Conservation (phyloP, 1,139 yeast species). For the Hansenula anomala region DNA sequence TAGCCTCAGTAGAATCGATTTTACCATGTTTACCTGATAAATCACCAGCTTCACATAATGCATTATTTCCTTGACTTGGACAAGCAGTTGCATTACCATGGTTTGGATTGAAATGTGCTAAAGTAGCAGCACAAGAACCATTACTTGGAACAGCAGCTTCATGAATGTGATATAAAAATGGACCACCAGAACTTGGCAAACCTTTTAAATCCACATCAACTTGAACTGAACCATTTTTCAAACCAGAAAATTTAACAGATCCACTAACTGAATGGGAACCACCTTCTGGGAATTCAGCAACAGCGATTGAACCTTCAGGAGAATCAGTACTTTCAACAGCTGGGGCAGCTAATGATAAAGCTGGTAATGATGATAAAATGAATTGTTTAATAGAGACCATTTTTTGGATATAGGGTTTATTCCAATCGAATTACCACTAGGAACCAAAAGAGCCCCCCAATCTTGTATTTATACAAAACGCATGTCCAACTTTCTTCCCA, state of each 20-base stretch:
- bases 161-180: constrained; percentile 50
- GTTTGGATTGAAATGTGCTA: constrained; percentile 47
- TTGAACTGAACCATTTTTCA: constrained; percentile 34
- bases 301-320: constrained; percentile 39
- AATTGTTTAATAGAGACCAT: constrained; percentile 3
- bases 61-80: constrained; percentile 37
- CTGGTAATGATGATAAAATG: background rate
- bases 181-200: constrained; percentile 44
- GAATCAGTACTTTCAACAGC: constrained; percentile 37
- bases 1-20: constrained; percentile 44
- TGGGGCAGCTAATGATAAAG: background rate
- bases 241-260: constrained; percentile 38
- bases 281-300: constrained; percentile 48
- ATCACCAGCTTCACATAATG: constrained; percentile 51
- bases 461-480: too few relatives aligned
- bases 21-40: constrained; percentile 54
- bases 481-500: too few relatives aligned
- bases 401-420: background rate
- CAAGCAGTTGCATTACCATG: constrained; percentile 36
- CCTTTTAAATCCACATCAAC: constrained; percentile 51
- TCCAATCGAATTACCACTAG: too few relatives aligned
- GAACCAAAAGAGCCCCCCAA: too few relatives aligned
- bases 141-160: constrained; percentile 34
- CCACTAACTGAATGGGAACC: constrained; percentile 33
- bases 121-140: constrained; percentile 37